Base-by-base conservation (phyloP, 2,329 filamentous ascomycete species). In the Stagonosporopsis cucurbitacearum region DNA sequence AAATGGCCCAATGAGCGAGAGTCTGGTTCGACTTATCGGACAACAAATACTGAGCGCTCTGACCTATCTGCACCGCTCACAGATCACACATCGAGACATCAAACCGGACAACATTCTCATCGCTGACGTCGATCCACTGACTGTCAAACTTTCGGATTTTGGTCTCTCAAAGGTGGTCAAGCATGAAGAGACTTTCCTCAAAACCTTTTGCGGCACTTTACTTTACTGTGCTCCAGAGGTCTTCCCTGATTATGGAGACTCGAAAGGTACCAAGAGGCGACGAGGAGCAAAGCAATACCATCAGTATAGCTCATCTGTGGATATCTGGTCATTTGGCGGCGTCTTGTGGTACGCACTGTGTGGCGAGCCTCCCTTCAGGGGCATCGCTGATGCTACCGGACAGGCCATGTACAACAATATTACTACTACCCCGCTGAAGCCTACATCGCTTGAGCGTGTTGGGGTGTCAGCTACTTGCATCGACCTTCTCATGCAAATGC, bases 41-140 rank as follows among this genome's bases (percentile, higher is more conserved):
- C 74, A 78, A 19, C 92, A 96, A 73, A 84, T 98, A 32, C 79
- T 97, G 39, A 85, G 88, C 64, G 94, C 94, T 2, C 79, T 99
- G 48, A 87, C 86, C 26, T 97, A 99, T 73, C 81, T 99, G 8
- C 95, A 99, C 74, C 81, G 83, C 49, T 88, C 90, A 67, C 92
- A 89, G 70, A 97, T 99, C 66, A 98, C 94, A 0, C 95, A 99
- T 77, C 89, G 95, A n/a, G 95, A 99, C 75, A 92, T 99, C 70
- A 99, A 99, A 73, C 95, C 95, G 0, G 95, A 99, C 80, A 99
- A 99, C 69, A 97, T 99, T 58, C 82, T 99, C 36, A 90, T 98
- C 63, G 82, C 87, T 11, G 88, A 86, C 0, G 73, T 86, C 9
- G 80, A 88, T 6, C 92, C 93, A 0, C 85, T 96, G 44, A 81